These are phyloP conservation scores for Tardiomyces blankii DNA, from an alignment of 1,139 yeast species.

Conservation along the genomic window DNA sequence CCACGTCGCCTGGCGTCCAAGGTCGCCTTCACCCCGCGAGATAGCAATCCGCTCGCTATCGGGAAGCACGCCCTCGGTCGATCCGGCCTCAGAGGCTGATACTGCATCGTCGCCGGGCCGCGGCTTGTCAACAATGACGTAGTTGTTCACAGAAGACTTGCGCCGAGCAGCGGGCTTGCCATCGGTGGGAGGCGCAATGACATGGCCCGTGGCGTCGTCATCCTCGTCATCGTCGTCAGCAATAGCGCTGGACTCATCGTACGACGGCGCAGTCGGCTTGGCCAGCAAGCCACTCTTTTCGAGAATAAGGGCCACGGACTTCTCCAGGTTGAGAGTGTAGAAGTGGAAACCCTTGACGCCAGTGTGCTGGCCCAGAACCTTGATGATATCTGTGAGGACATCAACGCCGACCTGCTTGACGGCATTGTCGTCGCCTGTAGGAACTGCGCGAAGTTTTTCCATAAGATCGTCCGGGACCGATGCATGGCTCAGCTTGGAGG, in stretches of 20 bases:
- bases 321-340: slow-evolving; percentile 81
- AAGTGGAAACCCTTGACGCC: slow-evolving; percentile 72
- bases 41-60: slow-evolving; percentile 38
- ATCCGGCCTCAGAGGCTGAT: not conserved
- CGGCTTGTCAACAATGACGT: slow-evolving; percentile 29
- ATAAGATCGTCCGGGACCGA: slow-evolving; percentile 55
- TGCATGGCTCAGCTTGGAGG: slow-evolving; percentile 85
- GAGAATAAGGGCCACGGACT: slow-evolving; percentile 78
- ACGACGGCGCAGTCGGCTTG: not conserved
- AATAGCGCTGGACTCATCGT: slow-evolving; percentile 20
- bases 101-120: not conserved
- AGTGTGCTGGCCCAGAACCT: slow-evolving; percentile 33
- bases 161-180: slow-evolving; percentile 25
- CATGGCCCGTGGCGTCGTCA: slow-evolving; percentile 1
- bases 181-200: slow-evolving; percentile 1
- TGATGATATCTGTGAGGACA: slow-evolving; percentile 52
- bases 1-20: slow-evolving; percentile 94
- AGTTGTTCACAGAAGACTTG: slow-evolving; percentile 38
- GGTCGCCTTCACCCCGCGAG: slow-evolving; percentile 72
- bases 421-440: slow-evolving; percentile 67
- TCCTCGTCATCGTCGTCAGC: slow-evolving; percentile 14
- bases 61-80: not conserved
- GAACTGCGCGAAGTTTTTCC: slow-evolving; percentile 41
- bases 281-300: slow-evolving; percentile 38
- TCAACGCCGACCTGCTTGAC: slow-evolving; percentile 81